Base-by-base conservation (phyloP, 2,329 filamentous ascomycete genomes). In the Claviceps maximensis region DNA sequence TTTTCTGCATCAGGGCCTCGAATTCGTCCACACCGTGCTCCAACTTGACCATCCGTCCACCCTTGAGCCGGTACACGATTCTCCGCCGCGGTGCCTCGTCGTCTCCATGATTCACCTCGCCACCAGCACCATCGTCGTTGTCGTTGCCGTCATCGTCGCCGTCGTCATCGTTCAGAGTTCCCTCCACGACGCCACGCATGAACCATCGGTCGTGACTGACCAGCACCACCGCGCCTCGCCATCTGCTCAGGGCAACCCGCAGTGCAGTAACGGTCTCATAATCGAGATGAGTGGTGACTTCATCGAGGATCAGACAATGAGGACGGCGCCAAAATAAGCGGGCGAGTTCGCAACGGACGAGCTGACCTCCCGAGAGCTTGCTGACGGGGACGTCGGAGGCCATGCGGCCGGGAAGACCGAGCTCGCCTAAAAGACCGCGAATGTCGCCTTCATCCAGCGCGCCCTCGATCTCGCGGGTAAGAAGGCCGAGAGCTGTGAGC, bases 151-250 rank as follows among this genome's bases (percentile, higher is more conserved):
- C 23, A 27, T 27, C 21, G 15, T 27, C 42, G 17, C 17, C 42
- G 17, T 15, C 42, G 15, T 45, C 42, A 25, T 45, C 69, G 3
- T 68, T 70, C 44, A 73, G 44, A 8, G 57, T 57, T 3, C 65
- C 65, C 55, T 72, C 60, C 1, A 93, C 74, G 0, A 86, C 86
- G 2, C 81, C 82, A 47, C 83, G 77, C 69, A 93, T 77, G 60
- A 94, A 84, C 75, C 86, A 94, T 33, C 89, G 75, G 65, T 94
- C 88, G 70, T 94, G 89, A 38, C 82, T 89, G 4, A 93, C 83
- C 5, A 93, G 69, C 41, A 94, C 69, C 4, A 93, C 76, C 0
- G 87, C 87, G 0, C 88, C 88, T 53, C 82, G 77, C 75, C 86
- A 94, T 2, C 69, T 69, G 15, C 76, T 74, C 57, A 94, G 65